Evolutionary conservation across 148 eudicot species (phyloP).

Genomic region (Bassia scoparia): DNA sequence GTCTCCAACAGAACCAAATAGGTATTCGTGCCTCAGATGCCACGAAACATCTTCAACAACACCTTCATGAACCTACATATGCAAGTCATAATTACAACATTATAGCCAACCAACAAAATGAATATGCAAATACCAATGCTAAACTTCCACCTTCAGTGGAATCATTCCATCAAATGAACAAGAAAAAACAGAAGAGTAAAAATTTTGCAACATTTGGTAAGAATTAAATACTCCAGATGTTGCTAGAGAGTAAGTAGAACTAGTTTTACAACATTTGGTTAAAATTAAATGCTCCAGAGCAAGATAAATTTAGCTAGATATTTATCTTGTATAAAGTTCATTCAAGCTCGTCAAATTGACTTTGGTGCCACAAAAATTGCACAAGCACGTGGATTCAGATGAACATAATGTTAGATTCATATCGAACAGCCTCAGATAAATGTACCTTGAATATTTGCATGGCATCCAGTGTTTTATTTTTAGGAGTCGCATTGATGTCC

Average conservation of each 20-base stretch:
- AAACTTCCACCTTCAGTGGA: neutral
- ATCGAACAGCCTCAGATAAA: neutral
- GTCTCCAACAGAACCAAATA: slow-evolving; percentile 84
- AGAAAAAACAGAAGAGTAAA: neutral
- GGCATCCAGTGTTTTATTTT: slow-evolving; percentile 57
- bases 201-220: neutral
- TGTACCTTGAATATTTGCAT: slow-evolving; percentile 63
- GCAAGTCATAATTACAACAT: slow-evolving; percentile 11
- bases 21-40: slow-evolving; percentile 80
- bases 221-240: neutral
- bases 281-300: no score
- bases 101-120: neutral
- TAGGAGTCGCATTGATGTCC: slow-evolving; percentile 68
- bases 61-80: slow-evolving; percentile 69
- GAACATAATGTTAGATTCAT: neutral
- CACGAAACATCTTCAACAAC: slow-evolving; percentile 91
- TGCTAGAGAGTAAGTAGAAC: no score
- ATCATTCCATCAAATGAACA: neutral
- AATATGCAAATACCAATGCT: neutral
- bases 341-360: neutral
- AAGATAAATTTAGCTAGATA: no score
- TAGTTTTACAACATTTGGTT: no score
- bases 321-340: no score
- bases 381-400: neutral
- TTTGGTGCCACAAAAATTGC: neutral